These are phyloP conservation scores for Sisymbrium irio DNA, from an alignment of 345 rosid genomes.

Conservation along the genomic window DNA sequence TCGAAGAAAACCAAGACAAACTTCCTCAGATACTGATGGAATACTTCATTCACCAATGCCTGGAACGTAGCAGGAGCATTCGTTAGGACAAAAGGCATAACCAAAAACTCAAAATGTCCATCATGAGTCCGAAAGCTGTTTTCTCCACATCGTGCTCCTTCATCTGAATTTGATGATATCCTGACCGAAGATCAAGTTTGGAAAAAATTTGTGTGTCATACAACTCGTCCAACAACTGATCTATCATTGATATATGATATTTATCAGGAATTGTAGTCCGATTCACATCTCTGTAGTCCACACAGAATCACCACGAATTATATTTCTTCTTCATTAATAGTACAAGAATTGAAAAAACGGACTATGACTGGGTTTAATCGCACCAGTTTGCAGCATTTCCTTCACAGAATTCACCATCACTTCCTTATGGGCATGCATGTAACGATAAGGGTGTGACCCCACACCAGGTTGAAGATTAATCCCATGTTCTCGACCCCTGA, in stretches of 20 bases:
- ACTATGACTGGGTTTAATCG: too few relatives aligned
- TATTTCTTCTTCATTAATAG: too few relatives aligned
- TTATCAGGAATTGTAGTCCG: neutral
- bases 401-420: too few relatives aligned
- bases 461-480: too few relatives aligned
- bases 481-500: too few relatives aligned
- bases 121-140: neutral
- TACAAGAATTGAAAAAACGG: too few relatives aligned
- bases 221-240: neutral
- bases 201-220: neutral
- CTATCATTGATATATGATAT: neutral
- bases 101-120: neutral
- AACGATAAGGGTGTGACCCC: too few relatives aligned
- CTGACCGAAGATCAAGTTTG: neutral
- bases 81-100: neutral
- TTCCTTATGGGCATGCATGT: too few relatives aligned
- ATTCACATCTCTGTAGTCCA: neutral
- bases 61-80: neutral
- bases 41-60: neutral
- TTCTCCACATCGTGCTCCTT: neutral
- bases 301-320: neutral
- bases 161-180: neutral
- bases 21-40: too few relatives aligned
- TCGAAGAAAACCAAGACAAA: neutral
- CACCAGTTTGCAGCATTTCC: too few relatives aligned